phyloP scores from a whole-genome alignment of 1,139 yeast species.

The Wickerhamomyces sp. region DNA sequence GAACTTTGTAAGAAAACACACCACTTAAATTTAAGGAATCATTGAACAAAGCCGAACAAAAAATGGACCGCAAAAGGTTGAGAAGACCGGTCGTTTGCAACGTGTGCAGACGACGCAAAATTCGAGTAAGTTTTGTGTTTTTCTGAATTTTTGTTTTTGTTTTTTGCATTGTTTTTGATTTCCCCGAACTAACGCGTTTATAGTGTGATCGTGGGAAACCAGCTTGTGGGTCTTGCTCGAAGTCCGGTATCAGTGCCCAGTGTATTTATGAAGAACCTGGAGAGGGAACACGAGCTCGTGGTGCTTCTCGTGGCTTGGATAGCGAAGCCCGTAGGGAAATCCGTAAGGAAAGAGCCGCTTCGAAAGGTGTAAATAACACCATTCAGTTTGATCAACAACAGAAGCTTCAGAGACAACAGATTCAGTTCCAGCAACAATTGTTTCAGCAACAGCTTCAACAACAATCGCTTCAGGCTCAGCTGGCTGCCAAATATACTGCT shows the following conservation, averaged over 20 bases:
- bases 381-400: constrained; percentile 16
- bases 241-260: constrained; percentile 20
- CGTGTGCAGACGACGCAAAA: constrained; percentile 25
- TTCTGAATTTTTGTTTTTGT: neutral
- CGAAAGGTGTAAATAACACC: neutral
- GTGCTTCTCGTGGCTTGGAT: constrained; percentile 1
- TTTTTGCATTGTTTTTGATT: neutral
- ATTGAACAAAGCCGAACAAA: neutral
- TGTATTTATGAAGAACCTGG: constrained; percentile 22
- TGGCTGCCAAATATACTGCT: constrained; percentile 21
- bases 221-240: constrained; percentile 21
- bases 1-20: neutral
- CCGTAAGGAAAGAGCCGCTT: neutral
- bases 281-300: constrained; percentile 6
- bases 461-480: constrained; percentile 15
- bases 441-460: constrained; percentile 17
- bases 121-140: constrained; percentile 19
- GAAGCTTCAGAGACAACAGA: constrained; percentile 14
- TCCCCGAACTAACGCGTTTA: constrained; percentile 4
- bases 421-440: constrained; percentile 12
- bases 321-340: neutral
- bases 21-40: no score
- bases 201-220: constrained; percentile 26
- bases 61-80: constrained; percentile 11
- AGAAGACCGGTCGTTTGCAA: constrained; percentile 25